These are phyloP conservation scores for Carex kokanica DNA, from an alignment of 176 grass and related monocot species.

Conservation along the genomic window DNA sequence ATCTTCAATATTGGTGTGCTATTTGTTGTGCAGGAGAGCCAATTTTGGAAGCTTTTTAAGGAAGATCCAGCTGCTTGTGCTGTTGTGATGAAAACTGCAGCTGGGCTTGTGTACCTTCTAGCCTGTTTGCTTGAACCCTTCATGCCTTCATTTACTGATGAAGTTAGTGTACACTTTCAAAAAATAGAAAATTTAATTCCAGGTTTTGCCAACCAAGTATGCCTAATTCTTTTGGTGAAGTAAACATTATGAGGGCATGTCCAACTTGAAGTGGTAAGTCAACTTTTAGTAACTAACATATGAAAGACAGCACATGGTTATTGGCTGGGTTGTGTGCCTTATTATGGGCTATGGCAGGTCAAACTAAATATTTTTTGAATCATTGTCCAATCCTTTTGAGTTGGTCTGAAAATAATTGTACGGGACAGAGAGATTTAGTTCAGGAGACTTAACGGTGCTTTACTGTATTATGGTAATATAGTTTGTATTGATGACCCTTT, in stretches of 20 bases:
- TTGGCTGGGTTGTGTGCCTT: neutral
- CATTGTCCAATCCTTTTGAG: too few species aligned
- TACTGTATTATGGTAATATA: neutral
- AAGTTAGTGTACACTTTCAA: slow-evolving; percentile 35
- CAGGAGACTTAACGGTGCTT: neutral
- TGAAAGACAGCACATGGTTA: neutral
- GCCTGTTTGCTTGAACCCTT: slow-evolving; percentile 84
- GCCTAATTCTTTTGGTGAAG: neutral
- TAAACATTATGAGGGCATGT: neutral
- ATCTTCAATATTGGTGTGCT: slow-evolving; percentile 11
- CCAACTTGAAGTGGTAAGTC: neutral
- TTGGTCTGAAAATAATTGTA: neutral
- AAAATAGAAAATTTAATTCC: slow-evolving; percentile 19
- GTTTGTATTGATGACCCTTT: slow-evolving; percentile 1
- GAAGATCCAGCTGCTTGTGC: slow-evolving; percentile 60
- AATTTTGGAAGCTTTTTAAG: slow-evolving; percentile 84
- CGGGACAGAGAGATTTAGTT: neutral
- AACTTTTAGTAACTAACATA: neutral
- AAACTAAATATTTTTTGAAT: neutral
- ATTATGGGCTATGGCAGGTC: neutral
- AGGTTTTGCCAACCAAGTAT: neutral
- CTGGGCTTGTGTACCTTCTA: slow-evolving; percentile 88
- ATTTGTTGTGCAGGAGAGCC: slow-evolving; percentile 46
- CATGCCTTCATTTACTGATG: slow-evolving; percentile 69
- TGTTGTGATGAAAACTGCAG: slow-evolving; percentile 90